phyloP scores from a whole-genome alignment of 495 filamentous ascomycete genomes.

The Saxophila tyrrhenica region DNA sequence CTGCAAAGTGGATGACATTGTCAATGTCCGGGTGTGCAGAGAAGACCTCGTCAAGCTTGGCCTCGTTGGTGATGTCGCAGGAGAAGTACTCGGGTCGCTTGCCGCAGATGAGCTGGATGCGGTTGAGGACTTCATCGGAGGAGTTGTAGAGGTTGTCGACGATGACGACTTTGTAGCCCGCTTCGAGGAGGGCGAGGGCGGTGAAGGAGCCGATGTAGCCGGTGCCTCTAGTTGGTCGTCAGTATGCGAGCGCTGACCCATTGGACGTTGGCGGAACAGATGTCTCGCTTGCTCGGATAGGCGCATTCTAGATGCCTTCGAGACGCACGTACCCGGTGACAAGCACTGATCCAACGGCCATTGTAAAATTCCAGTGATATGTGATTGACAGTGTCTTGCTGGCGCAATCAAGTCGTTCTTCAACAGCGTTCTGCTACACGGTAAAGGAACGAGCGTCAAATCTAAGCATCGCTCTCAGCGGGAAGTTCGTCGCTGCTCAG shows the following conservation, averaged over 20 bases:
- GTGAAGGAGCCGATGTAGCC: slow-evolving; percentile 99
- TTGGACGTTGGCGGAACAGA: background rate
- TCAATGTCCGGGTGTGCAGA: slow-evolving; percentile 82
- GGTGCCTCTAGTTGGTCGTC: slow-evolving; percentile 55
- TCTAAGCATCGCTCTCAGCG: too few relatives aligned
- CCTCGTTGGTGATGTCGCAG: slow-evolving; percentile 77
- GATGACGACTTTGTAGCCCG: slow-evolving; percentile 92
- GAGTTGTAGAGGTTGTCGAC: slow-evolving; percentile 96
- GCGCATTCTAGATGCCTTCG: background rate
- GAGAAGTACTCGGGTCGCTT: slow-evolving; percentile 79
- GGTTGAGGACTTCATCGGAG: slow-evolving; percentile 73
- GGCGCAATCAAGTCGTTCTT: background rate
- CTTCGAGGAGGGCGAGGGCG: slow-evolving; percentile 75
- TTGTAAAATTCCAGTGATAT: slow-evolving; percentile 33
- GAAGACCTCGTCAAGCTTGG: slow-evolving; percentile 77
- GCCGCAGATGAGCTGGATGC: slow-evolving; percentile 85
- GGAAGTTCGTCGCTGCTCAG: too few relatives aligned
- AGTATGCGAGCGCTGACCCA: background rate
- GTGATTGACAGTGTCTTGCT: background rate
- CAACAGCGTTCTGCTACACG: background rate
- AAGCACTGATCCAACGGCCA: slow-evolving; percentile 76
- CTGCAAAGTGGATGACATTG: slow-evolving; percentile 97
- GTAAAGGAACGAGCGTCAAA: too few relatives aligned
- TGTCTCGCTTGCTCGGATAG: background rate
- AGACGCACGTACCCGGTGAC: slow-evolving; percentile 66